Base-by-base conservation (phyloP, 2,329 filamentous ascomycete genomes). In the Podosphaera xanthii region DNA sequence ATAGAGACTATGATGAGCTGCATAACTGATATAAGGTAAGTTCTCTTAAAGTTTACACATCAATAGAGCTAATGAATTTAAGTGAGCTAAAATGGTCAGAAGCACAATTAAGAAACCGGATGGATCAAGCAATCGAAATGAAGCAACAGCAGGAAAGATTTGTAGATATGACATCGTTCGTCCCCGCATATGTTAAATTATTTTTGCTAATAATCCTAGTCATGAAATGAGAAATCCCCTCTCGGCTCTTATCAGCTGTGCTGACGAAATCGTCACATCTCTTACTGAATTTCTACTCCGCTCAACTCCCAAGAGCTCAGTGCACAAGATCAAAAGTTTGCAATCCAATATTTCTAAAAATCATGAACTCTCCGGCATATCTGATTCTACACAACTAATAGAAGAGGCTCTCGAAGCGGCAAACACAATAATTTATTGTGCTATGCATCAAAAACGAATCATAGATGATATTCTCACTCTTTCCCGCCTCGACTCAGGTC, bases 21-120 rank as follows among this genome's bases (percentile, higher is more conserved):
- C 66, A 83, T 94, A 58, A 91, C 87, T 0, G 87, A 94, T 66
- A 94, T 94, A 63, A 44, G 40, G 40, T 44, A 44, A 44, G 10
- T 12, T 44, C 10, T 14, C n/a, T 14, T 4, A 44, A 8, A 14
- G 10, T 14, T 44, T 44, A 3, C n/a, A 14, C 10, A 12, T 6
- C 9, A 14, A 14, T 44, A 44, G 40, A 14, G n/a, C 40, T 44
- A 12, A 44, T 44, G 10, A 44, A 44, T 44, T 3, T 44, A 6
- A 88, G 84, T 22, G 80, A 85, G 59, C 86, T 92, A 68, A 94
- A 94, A 69, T 84, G 83, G 75, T 87, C 87, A 0, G 87, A 94
- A 69, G 82, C 83, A 54, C 81, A 88, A 40, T 86, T 94, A 69
- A 87, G 79, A 65, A 77, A 82, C 52, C 81, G 86, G 60, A 84